Percentiles rank a stretch among this genome's conserved stretches.
Conservation (phyloP, 345 rosid genomes). For the Gossypium anomalum region DNA sequence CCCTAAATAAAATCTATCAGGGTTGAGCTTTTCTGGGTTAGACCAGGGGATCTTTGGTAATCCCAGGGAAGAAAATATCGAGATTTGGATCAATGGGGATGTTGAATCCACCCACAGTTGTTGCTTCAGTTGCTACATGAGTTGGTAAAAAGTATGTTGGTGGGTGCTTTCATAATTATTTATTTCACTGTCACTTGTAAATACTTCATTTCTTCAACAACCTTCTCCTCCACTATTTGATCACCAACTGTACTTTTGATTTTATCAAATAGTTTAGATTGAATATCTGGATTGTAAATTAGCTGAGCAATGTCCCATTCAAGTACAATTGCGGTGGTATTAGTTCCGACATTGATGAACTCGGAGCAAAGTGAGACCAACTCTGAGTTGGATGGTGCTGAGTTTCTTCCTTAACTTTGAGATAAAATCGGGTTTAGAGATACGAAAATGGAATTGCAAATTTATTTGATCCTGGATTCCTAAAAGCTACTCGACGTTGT, state of each 20-base stretch:
- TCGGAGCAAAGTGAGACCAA: constrained; percentile 82
- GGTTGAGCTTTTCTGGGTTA: constrained; percentile 58
- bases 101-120: constrained; percentile 65
- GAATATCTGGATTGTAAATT: constrained; percentile 58
- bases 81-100: constrained; percentile 54
- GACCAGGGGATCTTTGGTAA: constrained; percentile 63
- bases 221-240: constrained; percentile 55
- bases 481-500: constrained; percentile 44
- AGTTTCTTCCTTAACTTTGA: constrained; percentile 48
- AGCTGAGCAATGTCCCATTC: constrained; percentile 91
- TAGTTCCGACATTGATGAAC: constrained; percentile 78
- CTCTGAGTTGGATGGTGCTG: constrained; percentile 54
- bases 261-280: constrained; percentile 57
- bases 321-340: constrained; percentile 74
- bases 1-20: constrained; percentile 61
- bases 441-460: constrained; percentile 62
- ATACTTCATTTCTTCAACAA: constrained; percentile 54
- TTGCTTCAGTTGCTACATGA: constrained; percentile 62
- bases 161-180: constrained; percentile 68
- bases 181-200: constrained; percentile 73
- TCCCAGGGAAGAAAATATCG: constrained; percentile 52
- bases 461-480: constrained; percentile 43
- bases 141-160: constrained; percentile 66
- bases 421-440: constrained; percentile 63
- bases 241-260: constrained; percentile 45